Evolutionary conservation across 2,329 filamentous ascomycete species (phyloP).

Genomic region (Sclerotinia nivalis): DNA sequence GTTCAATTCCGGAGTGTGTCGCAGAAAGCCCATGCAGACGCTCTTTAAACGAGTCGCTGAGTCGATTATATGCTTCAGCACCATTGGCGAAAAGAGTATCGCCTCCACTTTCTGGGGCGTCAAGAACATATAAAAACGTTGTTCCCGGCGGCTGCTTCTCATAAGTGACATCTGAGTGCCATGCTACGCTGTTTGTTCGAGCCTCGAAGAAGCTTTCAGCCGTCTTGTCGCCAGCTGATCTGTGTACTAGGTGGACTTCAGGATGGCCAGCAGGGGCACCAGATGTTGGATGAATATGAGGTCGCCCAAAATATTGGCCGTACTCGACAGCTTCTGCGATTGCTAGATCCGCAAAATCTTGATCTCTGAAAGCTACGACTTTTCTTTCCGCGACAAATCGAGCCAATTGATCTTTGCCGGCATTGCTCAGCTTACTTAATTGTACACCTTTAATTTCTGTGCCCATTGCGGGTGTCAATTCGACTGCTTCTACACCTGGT

Average conservation of each 20-base stretch:
- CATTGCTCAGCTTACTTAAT: conserved; percentile 64
- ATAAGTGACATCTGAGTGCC: conserved; percentile 88
- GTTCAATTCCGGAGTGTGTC: conserved; percentile 79
- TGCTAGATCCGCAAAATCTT: conserved; percentile 70
- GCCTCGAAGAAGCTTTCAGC: conserved; percentile 63
- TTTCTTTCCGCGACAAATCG: conserved; percentile 75
- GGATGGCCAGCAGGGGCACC: conserved; percentile 73
- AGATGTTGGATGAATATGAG: conserved; percentile 79
- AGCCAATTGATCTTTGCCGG: conserved; percentile 75
- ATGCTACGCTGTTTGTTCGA: conserved; percentile 78
- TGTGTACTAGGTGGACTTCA: conserved; percentile 77
- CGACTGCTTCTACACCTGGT: conserved; percentile 50
- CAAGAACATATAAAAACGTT: conserved; percentile 86
- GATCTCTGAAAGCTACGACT: conserved; percentile 75
- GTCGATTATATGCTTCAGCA: conserved; percentile 75
- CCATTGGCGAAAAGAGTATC: conserved; percentile 83
- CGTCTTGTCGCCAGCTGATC: conserved; percentile 63
- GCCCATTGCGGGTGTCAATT: conserved; percentile 73
- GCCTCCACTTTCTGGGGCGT: conserved; percentile 75
- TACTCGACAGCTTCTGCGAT: conserved; percentile 69
- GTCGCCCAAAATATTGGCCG: conserved; percentile 75
- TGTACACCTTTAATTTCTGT: conserved; percentile 72
- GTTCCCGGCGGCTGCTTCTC: conserved; percentile 87
- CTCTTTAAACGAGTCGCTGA: conserved; percentile 77
- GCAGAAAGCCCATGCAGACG: conserved; percentile 78